Evolutionary conservation across 176 grass and related monocot genomes (phyloP).

Genomic region (Chrysopogon serrulatus): DNA sequence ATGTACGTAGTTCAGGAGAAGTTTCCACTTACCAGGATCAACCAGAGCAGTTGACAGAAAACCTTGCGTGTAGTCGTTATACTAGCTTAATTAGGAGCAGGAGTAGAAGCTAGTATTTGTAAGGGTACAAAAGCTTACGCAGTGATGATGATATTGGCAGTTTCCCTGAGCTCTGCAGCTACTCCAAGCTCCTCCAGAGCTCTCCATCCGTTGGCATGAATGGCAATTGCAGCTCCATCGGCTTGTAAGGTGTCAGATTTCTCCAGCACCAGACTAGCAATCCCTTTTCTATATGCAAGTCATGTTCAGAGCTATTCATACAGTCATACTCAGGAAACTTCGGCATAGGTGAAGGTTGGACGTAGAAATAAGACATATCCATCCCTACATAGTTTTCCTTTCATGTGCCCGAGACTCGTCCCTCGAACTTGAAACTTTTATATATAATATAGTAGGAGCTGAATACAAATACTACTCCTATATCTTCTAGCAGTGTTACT

Average conservation of each 20-base stretch:
- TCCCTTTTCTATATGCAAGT: slow-evolving; percentile 40
- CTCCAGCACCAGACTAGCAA: slow-evolving; percentile 41
- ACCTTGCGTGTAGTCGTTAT: not conserved
- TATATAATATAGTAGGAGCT: too few species aligned
- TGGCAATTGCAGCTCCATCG: slow-evolving; percentile 20
- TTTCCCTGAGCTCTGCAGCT: not conserved
- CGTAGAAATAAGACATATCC: too few species aligned
- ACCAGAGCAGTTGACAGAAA: too few species aligned
- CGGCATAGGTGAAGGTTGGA: too few species aligned
- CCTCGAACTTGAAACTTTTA: too few species aligned
- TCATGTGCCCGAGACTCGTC: too few species aligned
- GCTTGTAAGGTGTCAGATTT: slow-evolving; percentile 28
- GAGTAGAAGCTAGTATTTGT: not conserved
- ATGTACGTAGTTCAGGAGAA: too few species aligned
- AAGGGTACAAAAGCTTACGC: not conserved
- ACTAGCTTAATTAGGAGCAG: not conserved
- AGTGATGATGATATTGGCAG: not conserved
- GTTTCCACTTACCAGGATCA: too few species aligned
- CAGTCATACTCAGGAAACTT: too few species aligned
- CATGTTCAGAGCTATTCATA: not conserved
- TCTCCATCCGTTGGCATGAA: not conserved
- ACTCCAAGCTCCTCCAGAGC: not conserved
- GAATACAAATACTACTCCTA: too few species aligned
- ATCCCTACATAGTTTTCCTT: too few species aligned
- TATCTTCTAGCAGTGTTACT: too few species aligned